These are phyloP conservation scores for Lithocarpus polystachyus DNA, from an alignment of 306 rosid genomes.

Conservation along the genomic window DNA sequence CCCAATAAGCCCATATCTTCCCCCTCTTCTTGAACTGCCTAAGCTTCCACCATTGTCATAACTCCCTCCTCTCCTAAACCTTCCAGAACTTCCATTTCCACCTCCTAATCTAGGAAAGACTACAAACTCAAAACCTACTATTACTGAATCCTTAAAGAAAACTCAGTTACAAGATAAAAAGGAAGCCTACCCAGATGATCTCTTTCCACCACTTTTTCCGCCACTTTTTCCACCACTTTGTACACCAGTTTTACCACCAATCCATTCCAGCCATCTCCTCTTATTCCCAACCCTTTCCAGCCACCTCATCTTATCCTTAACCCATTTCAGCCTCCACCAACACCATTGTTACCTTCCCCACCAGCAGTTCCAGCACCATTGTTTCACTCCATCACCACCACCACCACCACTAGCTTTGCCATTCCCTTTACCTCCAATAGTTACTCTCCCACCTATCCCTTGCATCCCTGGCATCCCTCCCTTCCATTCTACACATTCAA, in stretches of 20 bases:
- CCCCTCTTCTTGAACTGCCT: conserved; percentile 44
- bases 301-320: conserved; percentile 57
- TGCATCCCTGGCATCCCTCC: conserved; percentile 42
- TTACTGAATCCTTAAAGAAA: too few species aligned
- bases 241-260: conserved; percentile 34
- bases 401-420: conserved; percentile 50
- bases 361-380: conserved; percentile 51
- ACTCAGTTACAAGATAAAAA: conserved; percentile 30
- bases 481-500: too few species aligned
- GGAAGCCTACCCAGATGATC: conserved; percentile 16
- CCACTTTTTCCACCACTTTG: too few species aligned
- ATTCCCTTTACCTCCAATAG: conserved; percentile 51
- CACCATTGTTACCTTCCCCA: conserved; percentile 33
- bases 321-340: conserved; percentile 48
- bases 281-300: conserved; percentile 41
- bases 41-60: too few species aligned
- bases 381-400: conserved; percentile 46
- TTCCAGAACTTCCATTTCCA: conserved; percentile 24
- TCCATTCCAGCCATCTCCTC: conserved; percentile 55
- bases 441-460: conserved; percentile 13
- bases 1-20: conserved; percentile 42
- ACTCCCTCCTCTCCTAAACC: too few species aligned
- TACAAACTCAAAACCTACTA: background rate
- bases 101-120: conserved; percentile 3
- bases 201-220: too few species aligned